Base-by-base conservation (phyloP, 106 monocot species). In the Triglochin maritima region DNA sequence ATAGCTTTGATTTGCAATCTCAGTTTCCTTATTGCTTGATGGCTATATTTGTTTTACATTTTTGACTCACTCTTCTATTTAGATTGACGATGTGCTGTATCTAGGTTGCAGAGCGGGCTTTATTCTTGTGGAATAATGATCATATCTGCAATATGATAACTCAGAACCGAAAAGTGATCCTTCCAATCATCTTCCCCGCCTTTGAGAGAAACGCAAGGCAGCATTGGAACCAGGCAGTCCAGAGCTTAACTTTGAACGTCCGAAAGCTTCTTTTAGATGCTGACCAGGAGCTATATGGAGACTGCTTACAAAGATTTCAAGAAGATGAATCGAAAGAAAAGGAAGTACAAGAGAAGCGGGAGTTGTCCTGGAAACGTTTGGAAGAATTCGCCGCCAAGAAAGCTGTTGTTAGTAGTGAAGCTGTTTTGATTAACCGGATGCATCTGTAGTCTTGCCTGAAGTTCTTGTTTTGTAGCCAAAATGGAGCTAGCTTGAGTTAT, bases 121-220 rank as follows among this genome's bases (percentile, higher is more conserved):
- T 82, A 49, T 82, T 82, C 44, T 49, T 82, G 0, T 82, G 82
- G 82, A 82, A 82, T 49, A 82, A 82, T 42, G 82, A 82, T 55
- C 82, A 74, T 11, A 66, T 82, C 1, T 48, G 74, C 43, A 74
- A 74, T 56, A 13, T 82, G 41, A 82, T 82, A 63, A 74, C 45
- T 11, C 78, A 82, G 52, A 82, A 82, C 52, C 70, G 66, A 7
- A 78, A 71, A 71, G 78, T 82, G 65, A 68, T 82, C 15, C 66
- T 82, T 3, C 82, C 82, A 1, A 80, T 84, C 17, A 81, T 84
- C 71, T 72, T 78, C 64, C 77, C 84, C 10, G 74, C 81, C 54
- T 5, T 82, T 62, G 82, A 82, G 57, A 73, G 74, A 50, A 82
- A 75, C 56, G 58, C 69, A 8, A 65, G 74, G 45, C 46, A 73